Percentiles rank a stretch among this genome's conserved stretches.
phyloP scores from a whole-genome alignment of 495 filamentous ascomycete genomes.

The Podospora bellae-mahoneyi region DNA sequence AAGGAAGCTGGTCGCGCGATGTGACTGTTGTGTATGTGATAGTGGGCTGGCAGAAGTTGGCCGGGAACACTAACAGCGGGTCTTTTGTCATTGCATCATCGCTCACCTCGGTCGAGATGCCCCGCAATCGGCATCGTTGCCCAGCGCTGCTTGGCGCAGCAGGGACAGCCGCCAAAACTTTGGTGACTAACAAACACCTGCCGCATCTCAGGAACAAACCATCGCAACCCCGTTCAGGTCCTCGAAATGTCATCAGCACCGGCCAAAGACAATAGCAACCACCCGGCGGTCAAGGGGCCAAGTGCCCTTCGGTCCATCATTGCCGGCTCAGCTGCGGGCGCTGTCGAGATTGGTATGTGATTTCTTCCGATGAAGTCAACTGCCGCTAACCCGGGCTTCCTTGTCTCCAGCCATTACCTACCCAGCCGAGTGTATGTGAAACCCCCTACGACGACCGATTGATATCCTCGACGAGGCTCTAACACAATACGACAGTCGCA shows the following conservation, averaged over 20 bases:
- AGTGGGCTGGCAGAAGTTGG: background rate
- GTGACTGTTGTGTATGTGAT: background rate
- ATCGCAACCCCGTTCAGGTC: background rate
- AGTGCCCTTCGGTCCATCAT: constrained; percentile 81
- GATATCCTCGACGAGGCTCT: constrained; percentile 9
- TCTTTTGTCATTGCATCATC: background rate
- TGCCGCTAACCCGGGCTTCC: constrained; percentile 18
- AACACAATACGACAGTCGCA: constrained; percentile 55
- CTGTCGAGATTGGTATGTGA: constrained; percentile 79
- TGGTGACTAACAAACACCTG: background rate
- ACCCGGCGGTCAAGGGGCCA: constrained; percentile 53
- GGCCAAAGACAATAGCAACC: constrained; percentile 26
- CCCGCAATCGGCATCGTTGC: constrained; percentile 12
- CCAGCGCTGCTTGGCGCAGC: constrained; percentile 1
- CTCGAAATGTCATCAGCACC: constrained; percentile 30
- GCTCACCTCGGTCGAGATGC: background rate
- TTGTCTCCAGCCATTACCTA: constrained; percentile 82
- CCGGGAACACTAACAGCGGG: background rate
- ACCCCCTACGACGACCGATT: constrained; percentile 11
- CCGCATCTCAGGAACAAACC: background rate
- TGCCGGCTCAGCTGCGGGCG: constrained; percentile 85
- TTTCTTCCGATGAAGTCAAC: constrained; percentile 2
- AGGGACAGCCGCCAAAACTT: constrained; percentile 5
- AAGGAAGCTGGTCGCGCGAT: background rate
- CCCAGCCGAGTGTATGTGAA: constrained; percentile 80